Base-by-base conservation (phyloP, 1,284 basidiomycete genomes). In the Apiotrichum akiyoshidainum region DNA sequence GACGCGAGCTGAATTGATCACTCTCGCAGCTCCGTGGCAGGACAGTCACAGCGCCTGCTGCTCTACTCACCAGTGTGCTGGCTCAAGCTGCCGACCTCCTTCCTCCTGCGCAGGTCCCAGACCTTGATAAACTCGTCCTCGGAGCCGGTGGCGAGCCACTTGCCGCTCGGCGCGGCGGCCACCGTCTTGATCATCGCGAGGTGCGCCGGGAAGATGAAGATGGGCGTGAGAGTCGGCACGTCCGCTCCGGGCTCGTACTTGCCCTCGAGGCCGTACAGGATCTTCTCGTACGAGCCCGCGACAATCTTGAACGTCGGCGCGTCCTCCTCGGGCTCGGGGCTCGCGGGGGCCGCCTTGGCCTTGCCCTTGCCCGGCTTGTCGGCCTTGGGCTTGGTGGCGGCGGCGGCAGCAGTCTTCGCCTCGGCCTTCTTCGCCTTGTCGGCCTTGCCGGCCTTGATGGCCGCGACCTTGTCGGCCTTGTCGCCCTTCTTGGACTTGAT, bases 201-300 rank as follows among this genome's bases (percentile, higher is more conserved):
- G 78, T 98, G 95, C 0, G 95, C 95, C 35, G 95, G 93, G 79
- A 98, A 98, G 62, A 93, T 92, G 78, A 99, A 99, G 53, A 90
- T 83, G 0, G 95, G 92, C 63, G 87, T 86, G 19, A 96, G 75
- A 57, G 66, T 75, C 72, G 63, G 61, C 37, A 19, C 55, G 12
- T 63, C 58, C 19, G 58, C 35, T n/a, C 57, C 57, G 17, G 64
- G 42, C 14, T 70, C 71, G 51, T 71, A 70, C 0, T 83, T 80
- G 22, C 87, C 91, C 64, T 92, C 84, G 22, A 97, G 81, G 34
- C 95, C 95, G 71, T 98, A 98, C 16, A 98, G 82, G 12, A 97
- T 81, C 69, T 95, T 94, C 81, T 99, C 95, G 77, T 98, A 98
- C 12, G 92, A 90, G 0, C 95, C 95, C 0, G 87, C 89, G 35